A percentile compares a stretch with the other conserved stretches of the same genome.
Evolutionary conservation across 257 asterid species (phyloP).

Genomic region (Gentiana dahurica): DNA sequence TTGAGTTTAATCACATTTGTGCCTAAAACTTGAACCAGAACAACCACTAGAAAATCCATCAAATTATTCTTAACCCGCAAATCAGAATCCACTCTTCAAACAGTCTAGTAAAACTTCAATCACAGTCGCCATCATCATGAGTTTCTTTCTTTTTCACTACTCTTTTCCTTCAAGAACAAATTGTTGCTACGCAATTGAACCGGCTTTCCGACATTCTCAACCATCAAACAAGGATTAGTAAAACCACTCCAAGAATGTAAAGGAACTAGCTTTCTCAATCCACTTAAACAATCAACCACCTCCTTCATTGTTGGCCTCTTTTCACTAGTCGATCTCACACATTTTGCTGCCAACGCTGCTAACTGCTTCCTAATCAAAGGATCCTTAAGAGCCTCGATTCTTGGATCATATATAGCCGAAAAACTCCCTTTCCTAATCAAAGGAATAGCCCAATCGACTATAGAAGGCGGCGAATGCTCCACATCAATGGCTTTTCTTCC

Average conservation of each 20-base stretch:
- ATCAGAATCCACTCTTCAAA: no score
- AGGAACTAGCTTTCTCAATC: constrained; percentile 50
- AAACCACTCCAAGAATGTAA: constrained; percentile 59
- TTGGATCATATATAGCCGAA: constrained; percentile 50
- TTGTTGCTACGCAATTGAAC: constrained; percentile 25
- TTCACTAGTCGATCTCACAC: constrained; percentile 78
- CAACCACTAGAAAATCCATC: no score
- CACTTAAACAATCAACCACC: constrained; percentile 53
- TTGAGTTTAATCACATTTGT: no score
- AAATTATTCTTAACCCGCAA: no score
- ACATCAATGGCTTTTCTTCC: constrained; percentile 89
- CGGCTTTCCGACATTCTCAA: constrained; percentile 52
- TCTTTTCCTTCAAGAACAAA: constrained; percentile 13
- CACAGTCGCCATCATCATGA: no score
- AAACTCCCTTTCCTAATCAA: constrained; percentile 67
- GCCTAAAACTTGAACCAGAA: no score
- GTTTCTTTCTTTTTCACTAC: constrained; percentile 3
- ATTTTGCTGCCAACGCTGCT: constrained; percentile 70
- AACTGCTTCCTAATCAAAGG: constrained; percentile 53
- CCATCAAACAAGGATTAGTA: constrained; percentile 72
- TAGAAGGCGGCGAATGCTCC: constrained; percentile 59
- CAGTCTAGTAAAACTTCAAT: no score
- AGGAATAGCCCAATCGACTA: constrained; percentile 88
- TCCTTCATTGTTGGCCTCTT: constrained; percentile 76
- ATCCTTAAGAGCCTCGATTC: constrained; percentile 51